Conservation (phyloP, 1,284 basidiomycete species). For the Leccinum subrobustum region DNA sequence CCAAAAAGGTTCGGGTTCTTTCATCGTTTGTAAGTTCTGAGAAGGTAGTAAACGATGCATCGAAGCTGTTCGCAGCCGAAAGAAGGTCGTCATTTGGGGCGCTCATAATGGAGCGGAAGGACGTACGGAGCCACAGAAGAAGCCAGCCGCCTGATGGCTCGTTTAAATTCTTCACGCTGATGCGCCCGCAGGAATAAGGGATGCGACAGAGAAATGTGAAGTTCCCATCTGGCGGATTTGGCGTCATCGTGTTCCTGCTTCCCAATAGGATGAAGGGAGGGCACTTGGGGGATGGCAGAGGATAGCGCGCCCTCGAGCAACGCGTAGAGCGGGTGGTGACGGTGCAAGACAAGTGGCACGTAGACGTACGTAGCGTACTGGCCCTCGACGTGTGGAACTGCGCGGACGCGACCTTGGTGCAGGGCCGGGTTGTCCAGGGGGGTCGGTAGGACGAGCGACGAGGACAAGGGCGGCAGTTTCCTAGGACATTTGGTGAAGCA, state of each 20-base stretch:
- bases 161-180: slow-evolving; percentile 68
- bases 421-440: slow-evolving; percentile 65
- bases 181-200: slow-evolving; percentile 76
- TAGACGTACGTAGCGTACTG: slow-evolving; percentile 79
- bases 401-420: slow-evolving; percentile 79
- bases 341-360: slow-evolving; percentile 52
- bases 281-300: slow-evolving; percentile 43
- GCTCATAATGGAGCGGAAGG: slow-evolving; percentile 5
- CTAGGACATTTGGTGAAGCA: slow-evolving; percentile 30
- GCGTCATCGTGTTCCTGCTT: slow-evolving; percentile 11
- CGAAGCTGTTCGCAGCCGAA: slow-evolving; percentile 50
- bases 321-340: slow-evolving; percentile 40
- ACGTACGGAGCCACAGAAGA: slow-evolving; percentile 49
- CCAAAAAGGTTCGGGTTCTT: slow-evolving; percentile 70
- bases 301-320: slow-evolving; percentile 50
- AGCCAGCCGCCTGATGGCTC: slow-evolving; percentile 51
- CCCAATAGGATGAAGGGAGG: slow-evolving; percentile 49
- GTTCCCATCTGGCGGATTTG: slow-evolving; percentile 33
- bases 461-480: slow-evolving; percentile 60
- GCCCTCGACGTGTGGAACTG: slow-evolving; percentile 73
- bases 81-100: slow-evolving; percentile 10
- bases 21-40: slow-evolving; percentile 77
- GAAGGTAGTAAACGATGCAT: slow-evolving; percentile 67
- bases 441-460: slow-evolving; percentile 42
- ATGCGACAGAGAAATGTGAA: slow-evolving; percentile 75